Evolutionary conservation across 306 rosid genomes (phyloP).

Genomic region (Amphicarpaea edgeworthii): DNA sequence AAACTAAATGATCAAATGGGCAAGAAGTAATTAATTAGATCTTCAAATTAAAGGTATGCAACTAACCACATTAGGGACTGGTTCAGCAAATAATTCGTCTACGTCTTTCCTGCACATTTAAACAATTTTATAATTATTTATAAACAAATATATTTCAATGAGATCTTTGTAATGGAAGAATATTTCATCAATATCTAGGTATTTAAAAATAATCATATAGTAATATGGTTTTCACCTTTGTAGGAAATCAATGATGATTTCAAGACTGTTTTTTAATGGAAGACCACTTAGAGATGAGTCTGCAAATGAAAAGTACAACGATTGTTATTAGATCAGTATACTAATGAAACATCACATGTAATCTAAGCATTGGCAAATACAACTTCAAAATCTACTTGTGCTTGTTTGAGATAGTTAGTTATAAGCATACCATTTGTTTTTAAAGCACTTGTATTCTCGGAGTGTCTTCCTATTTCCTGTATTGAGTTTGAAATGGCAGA

Average conservation of each 20-base stretch:
- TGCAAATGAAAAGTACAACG: constrained; percentile 20
- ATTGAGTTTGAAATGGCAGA: neutral
- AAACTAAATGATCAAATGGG: neutral
- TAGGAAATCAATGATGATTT: constrained; percentile 22
- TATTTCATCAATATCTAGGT: neutral
- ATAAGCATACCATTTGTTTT: constrained; percentile 37
- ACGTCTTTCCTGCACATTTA: constrained; percentile 36
- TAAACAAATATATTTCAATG: neutral
- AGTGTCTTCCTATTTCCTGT: constrained; percentile 4
- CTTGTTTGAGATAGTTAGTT: constrained; percentile 16
- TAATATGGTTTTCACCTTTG: constrained; percentile 41
- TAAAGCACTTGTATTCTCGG: neutral
- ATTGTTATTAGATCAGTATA: neutral
- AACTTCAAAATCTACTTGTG: neutral
- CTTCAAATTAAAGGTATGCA: neutral
- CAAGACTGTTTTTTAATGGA: constrained; percentile 21
- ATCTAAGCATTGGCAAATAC: neutral
- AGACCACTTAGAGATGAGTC: neutral
- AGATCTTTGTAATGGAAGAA: neutral
- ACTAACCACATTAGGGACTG: constrained; percentile 34
- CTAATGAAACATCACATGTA: neutral
- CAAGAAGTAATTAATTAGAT: neutral
- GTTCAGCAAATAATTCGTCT: neutral
- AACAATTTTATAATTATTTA: neutral
- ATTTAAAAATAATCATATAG: neutral